phyloP scores from a whole-genome alignment of 2,329 filamentous ascomycete species.

The Fusarium sp. region DNA sequence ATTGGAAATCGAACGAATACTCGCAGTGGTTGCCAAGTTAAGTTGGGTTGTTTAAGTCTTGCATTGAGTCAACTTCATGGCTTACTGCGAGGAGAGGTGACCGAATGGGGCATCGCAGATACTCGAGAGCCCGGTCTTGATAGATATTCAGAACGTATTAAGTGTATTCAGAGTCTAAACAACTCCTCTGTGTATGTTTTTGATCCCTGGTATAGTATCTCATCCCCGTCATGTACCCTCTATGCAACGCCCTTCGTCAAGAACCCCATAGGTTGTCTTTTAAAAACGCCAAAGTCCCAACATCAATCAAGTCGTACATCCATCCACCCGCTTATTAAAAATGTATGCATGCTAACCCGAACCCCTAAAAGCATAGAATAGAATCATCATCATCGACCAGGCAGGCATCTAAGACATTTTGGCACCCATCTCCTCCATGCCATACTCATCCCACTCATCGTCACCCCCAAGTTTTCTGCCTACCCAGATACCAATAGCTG shows the following conservation, averaged over 20 bases:
- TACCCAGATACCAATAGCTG: conserved; percentile 78
- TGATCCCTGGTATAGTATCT: neutral
- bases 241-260: conserved; percentile 21
- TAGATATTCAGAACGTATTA: neutral
- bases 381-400: conserved; percentile 2
- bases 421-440: conserved; percentile 76
- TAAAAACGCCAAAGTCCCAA: conserved; percentile 29
- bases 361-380: conserved; percentile 7
- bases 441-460: conserved; percentile 71
- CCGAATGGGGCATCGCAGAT: too few relatives aligned
- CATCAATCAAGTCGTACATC: conserved; percentile 25
- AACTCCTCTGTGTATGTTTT: conserved; percentile 6
- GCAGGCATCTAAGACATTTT: conserved; percentile 65
- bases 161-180: neutral
- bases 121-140: neutral
- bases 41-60: neutral
- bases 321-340: conserved; percentile 22
- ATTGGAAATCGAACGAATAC: neutral
- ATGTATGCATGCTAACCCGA: conserved; percentile 22
- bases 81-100: neutral
- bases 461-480: conserved; percentile 70
- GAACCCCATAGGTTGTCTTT: neutral
- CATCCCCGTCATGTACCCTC: conserved; percentile 9
- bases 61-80: neutral
- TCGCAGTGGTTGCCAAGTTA: neutral